phyloP scores from a whole-genome alignment of 371 early-diverging fungal genomes.

The Rhizopus delemar region DNA sequence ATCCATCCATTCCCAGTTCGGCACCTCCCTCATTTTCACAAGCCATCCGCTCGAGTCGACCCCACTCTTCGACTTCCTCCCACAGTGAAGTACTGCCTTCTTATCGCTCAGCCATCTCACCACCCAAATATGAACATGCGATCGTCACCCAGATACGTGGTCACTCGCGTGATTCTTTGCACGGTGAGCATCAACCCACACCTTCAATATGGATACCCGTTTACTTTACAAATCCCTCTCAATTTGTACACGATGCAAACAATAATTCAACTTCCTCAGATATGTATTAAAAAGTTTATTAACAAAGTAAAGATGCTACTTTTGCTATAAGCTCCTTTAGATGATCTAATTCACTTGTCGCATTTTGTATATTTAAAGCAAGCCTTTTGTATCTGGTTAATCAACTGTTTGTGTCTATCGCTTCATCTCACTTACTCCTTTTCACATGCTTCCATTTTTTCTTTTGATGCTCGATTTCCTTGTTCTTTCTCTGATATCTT shows the following conservation, averaged over 20 bases:
- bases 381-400: too few relatives aligned
- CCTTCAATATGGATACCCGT: conserved; percentile 27
- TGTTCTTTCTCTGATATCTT: too few relatives aligned
- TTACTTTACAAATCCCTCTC: conserved; percentile 11
- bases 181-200: background rate
- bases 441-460: too few relatives aligned
- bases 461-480: too few relatives aligned
- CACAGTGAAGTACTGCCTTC: conserved; percentile 35
- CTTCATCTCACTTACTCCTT: too few relatives aligned
- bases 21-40: conserved; percentile 40
- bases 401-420: too few relatives aligned
- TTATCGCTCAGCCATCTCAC: conserved; percentile 39
- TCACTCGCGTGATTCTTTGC: background rate
- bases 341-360: too few relatives aligned
- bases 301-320: background rate
- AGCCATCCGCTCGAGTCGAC: conserved; percentile 6
- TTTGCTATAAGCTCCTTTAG: background rate
- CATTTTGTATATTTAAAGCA: too few relatives aligned
- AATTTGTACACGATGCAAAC: background rate
- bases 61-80: background rate
- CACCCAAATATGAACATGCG: conserved; percentile 53
- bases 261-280: background rate
- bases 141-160: conserved; percentile 49
- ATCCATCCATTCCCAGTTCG: conserved; percentile 27
- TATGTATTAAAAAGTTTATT: background rate